phyloP scores from a whole-genome alignment of 1,284 basidiomycete genomes.

The Sanguinoderma infundibulare region DNA sequence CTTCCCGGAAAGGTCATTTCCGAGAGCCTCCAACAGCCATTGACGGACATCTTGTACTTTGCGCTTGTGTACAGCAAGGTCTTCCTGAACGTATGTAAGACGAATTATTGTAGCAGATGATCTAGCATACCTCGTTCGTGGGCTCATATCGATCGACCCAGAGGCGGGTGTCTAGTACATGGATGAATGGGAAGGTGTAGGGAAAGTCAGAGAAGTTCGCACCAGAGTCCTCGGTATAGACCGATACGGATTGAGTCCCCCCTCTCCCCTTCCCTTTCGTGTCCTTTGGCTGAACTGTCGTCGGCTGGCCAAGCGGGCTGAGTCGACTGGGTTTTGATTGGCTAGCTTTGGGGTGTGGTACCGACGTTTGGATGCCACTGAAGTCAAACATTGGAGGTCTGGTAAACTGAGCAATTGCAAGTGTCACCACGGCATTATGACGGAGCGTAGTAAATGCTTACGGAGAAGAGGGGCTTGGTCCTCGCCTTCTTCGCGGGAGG shows the following conservation, averaged over 20 bases:
- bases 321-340: neutral
- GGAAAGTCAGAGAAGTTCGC: neutral
- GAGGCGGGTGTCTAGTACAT: constrained; percentile 57
- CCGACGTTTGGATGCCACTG: constrained; percentile 19
- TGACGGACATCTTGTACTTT: constrained; percentile 86
- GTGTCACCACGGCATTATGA: constrained; percentile 2
- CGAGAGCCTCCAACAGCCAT: constrained; percentile 88
- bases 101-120: neutral
- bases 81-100: constrained; percentile 49
- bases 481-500: constrained; percentile 23
- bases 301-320: neutral
- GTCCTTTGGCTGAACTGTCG: constrained; percentile 22
- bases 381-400: constrained; percentile 42
- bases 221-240: neutral
- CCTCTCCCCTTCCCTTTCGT: constrained; percentile 55
- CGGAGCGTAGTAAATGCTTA: constrained; percentile 2
- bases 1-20: constrained; percentile 66
- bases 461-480: constrained; percentile 21
- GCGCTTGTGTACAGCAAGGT: constrained; percentile 87
- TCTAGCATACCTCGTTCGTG: constrained; percentile 54
- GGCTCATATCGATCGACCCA: constrained; percentile 87
- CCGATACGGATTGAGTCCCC: constrained; percentile 28
- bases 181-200: neutral
- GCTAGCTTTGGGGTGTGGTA: neutral
- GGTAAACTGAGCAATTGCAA: constrained; percentile 36